A percentile compares a stretch with the other conserved stretches of the same genome.
Evolutionary conservation across 2,329 filamentous ascomycete species (phyloP).

Genomic region (Colletotrichum acutatum): DNA sequence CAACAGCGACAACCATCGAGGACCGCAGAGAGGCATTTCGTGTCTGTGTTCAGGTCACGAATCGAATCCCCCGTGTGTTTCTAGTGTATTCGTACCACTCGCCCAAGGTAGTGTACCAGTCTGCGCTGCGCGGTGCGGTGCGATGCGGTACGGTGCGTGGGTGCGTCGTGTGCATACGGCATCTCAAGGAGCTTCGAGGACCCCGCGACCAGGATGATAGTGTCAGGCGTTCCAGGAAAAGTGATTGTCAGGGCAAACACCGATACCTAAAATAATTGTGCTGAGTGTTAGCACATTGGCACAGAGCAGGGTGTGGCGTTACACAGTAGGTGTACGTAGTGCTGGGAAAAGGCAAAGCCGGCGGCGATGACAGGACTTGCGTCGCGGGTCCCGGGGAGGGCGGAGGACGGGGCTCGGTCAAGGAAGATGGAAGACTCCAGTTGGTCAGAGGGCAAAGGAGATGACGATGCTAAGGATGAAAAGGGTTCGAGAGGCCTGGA

Average conservation of each 20-base stretch:
- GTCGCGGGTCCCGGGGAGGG: slow-evolving; percentile 27
- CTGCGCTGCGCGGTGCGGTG: not conserved
- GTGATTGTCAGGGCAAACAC: slow-evolving; percentile 12
- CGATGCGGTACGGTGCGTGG: slow-evolving; percentile 9
- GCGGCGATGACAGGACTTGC: slow-evolving; percentile 16
- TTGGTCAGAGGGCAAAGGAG: slow-evolving; percentile 10
- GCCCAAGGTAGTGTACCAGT: not conserved
- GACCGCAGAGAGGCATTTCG: not conserved
- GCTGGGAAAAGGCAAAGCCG: not conserved
- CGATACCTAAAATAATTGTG: not conserved
- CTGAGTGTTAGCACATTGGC: not conserved
- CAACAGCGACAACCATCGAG: not conserved
- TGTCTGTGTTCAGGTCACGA: slow-evolving; percentile 13
- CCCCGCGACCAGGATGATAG: slow-evolving; percentile 10
- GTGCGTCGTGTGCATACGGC: slow-evolving; percentile 18
- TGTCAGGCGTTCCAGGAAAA: slow-evolving; percentile 12
- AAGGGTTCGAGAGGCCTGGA: slow-evolving; percentile 25
- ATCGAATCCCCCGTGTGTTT: not conserved
- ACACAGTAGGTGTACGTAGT: not conserved
- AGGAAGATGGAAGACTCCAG: slow-evolving; percentile 5
- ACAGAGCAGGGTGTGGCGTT: not conserved
- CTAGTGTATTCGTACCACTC: not conserved
- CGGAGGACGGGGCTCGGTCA: slow-evolving; percentile 31
- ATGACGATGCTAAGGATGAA: slow-evolving; percentile 32
- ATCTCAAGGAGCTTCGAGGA: slow-evolving; percentile 6